Evolutionary conservation across 1,284 basidiomycete species (phyloP), one percentile per base, ranked within the genome.

Genomic region (Phlebopus sp.): DNA sequence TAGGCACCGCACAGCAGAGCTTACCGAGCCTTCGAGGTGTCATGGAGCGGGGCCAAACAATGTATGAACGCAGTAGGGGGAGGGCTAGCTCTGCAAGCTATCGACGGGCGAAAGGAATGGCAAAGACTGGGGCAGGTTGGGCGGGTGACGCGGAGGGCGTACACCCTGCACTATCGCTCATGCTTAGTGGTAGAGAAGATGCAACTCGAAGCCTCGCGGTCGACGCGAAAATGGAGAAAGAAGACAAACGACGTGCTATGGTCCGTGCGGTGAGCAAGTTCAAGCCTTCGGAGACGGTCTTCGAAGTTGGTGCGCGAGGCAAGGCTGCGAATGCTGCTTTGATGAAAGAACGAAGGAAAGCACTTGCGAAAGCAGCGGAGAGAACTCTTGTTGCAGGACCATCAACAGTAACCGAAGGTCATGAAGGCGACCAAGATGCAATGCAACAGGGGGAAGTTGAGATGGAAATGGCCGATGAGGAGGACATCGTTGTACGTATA

Each of bases 21-120:
- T 76, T 97, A 14, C 72, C 80, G 3, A 73, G 78, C n/a, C 70
- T 97, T 18, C 77, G 86, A n/a, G 81, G 83, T 8, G 92, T 99
- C 44, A 96, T 97, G 81, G 76, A 79, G 48, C 84, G 92, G 44
- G 96, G 95, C 0, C 94, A 97, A 55, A 74, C 79, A 6, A 91
- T 98, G 90, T 99, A 97, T 65, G 93, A 97, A 61, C 84, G 93
- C 25, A 94, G 91, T 51, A 87, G 92, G 62, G 86, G 87, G 27
- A 97, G 96, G 63, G 95, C 96, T 3, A 89, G 86, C 56, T 78
- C 84, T 15, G 85, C 86, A 47, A 90, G 87, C 57, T 92, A 97
- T 71, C 83, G 86, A 55, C 82, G 93, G 9, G 87, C 95, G 5
- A 99, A 98, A 67, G 86, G 86, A 47, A 89, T 97, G 76, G 75